Base-by-base conservation (phyloP, 2,329 filamentous ascomycete genomes). In the Escovopsis weberi region DNA sequence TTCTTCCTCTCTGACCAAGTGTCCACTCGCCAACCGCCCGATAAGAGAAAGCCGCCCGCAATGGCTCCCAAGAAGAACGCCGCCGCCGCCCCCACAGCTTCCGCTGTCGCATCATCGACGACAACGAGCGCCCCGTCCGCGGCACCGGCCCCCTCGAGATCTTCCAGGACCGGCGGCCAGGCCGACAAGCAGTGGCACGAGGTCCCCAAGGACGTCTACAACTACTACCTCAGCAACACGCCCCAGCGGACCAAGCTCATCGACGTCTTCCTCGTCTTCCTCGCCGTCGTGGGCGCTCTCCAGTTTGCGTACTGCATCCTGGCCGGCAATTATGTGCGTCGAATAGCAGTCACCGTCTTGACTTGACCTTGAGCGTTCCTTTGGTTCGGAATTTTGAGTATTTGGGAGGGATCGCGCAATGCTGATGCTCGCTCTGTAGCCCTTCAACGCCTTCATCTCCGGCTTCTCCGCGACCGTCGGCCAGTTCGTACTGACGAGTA, bases 401-500 rank as follows among this genome's bases (percentile, higher is more conserved):
- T 23, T 23, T 23, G 23, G 23, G 23, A 23, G 4, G 23, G 15
- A 12, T 12, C 23, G 19, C 10, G 11, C 26, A 47, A 38, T 30
- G 8, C 26, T 8, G 12, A 12, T 11, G 28, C 8, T 11, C 10
- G 7, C 5, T 39, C n/a, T 28, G 7, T 45, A 96, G 89, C 91
- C 91, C 9, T 98, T 98, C 73, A 98, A 98, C 62, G 91, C 93
- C 50, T 98, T 98, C 69, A 78, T 98, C 30, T 85, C 88, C 30
- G 93, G 91, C 39, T 98, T 98, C 69, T 80, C 78, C 47, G 86
- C 89, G 12, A 91, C 89, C 1, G 89, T 98, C 49, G 91, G 91
- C 48, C 91, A 98, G 61, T 98, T 98, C 61, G 91, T 98, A 48
- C 77, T 98, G 53, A 95, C 91, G 40, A 85, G 86, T 70, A 80